These are phyloP conservation scores for Limonium bicolor DNA, from an alignment of 148 eudicot species.

Conservation along the genomic window DNA sequence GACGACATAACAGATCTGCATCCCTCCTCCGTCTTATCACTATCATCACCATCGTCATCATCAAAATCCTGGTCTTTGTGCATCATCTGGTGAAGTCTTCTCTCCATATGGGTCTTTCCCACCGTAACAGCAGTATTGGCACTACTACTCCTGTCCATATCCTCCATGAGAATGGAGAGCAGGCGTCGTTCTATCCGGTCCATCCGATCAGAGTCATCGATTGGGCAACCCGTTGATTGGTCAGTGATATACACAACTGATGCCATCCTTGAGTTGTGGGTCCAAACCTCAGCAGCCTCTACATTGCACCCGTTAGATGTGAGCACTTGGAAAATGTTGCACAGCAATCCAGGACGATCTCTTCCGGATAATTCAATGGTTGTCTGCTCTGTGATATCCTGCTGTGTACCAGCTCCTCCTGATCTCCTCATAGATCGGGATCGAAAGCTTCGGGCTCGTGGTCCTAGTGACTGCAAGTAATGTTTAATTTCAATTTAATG, in stretches of 20 bases:
- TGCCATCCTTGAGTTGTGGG: slow-evolving; percentile 90
- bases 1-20: too few relatives aligned
- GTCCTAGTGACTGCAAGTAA: slow-evolving; percentile 57
- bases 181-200: slow-evolving; percentile 62
- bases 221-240: slow-evolving; percentile 38
- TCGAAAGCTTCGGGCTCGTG: slow-evolving; percentile 62
- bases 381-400: slow-evolving; percentile 50
- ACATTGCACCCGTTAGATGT: slow-evolving; percentile 65
- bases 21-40: slow-evolving; percentile 6
- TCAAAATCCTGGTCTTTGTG: slow-evolving; percentile 87
- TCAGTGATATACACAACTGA: slow-evolving; percentile 70
- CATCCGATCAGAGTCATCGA: slow-evolving; percentile 43
- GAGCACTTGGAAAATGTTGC: slow-evolving; percentile 78
- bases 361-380: slow-evolving; percentile 70
- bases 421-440: slow-evolving; percentile 49
- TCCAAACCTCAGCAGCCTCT: slow-evolving; percentile 85
- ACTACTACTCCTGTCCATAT: slow-evolving; percentile 41
- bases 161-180: slow-evolving; percentile 51
- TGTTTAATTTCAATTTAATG: too few relatives aligned
- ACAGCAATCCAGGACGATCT: slow-evolving; percentile 84
- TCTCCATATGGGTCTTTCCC: slow-evolving; percentile 55
- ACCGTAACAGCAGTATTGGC: slow-evolving; percentile 64
- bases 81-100: slow-evolving; percentile 94
- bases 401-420: slow-evolving; percentile 63
- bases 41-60: slow-evolving; percentile 7